Evolutionary conservation across 495 filamentous ascomycete genomes (phyloP), one percentile per base, ranked within the genome.

Genomic region (Lophiostoma macrostomum): DNA sequence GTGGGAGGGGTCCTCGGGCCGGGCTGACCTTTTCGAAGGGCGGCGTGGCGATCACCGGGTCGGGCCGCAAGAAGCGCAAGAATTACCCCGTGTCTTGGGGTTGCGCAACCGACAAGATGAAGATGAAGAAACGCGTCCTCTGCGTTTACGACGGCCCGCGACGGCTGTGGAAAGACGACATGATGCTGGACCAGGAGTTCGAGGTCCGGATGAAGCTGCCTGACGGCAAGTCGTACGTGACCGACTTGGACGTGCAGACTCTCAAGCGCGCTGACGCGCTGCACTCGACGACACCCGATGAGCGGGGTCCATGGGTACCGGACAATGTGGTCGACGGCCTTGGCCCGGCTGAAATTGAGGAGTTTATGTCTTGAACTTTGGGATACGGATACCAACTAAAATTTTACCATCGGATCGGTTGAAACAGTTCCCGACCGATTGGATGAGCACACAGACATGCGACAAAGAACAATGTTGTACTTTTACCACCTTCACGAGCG

Each of bases 181-280:
- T 97, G 93, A 93, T 96, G 90, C 84, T 99, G 32, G 87, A 89
- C 62, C 87, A 86, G 20, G 89, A 96, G 60, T 93, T 90, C 60
- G 94, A 99, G 71, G 90, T 97, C 43, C 89, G 90, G 60, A 71
- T 95, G 65, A 81, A 78, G 69, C 81, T 95, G 16, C 77, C 76
- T 23, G 80, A 81, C 54, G 82, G 81, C 55, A 73, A 79, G 50
- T 76, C 76, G 42, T 96, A 94, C 64, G 82, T 96, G 39, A 96
- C 93, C 10, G 94, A 99, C 63, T 78, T 99, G 38, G 94, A 99
- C 64, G 79, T 96, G 32, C 82, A 91, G 75, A 95, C 91, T 2
- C 66, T 97, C 71, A 87, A 83, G 71, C 81, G 91, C 27, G 90
- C 89, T 13, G 80, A 91, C 62, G 93, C 86, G 35, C 80, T 97